Evolutionary conservation across 2,329 filamentous ascomycete genomes (phyloP).

Genomic region (Arthroderma sp.): DNA sequence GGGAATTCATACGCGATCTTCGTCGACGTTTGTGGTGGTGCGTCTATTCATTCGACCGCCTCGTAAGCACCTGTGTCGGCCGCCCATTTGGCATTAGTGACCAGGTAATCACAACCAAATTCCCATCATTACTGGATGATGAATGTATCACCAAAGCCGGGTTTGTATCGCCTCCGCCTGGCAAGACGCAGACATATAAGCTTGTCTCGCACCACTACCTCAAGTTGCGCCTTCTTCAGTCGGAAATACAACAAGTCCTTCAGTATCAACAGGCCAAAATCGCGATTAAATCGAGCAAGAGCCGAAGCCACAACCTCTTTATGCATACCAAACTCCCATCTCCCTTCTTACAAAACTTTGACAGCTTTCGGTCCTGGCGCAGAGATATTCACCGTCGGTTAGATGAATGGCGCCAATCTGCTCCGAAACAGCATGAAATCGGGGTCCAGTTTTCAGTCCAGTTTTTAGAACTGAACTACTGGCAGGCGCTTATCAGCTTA

Average conservation of each 20-base stretch:
- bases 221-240: conserved; percentile 74
- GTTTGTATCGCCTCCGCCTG: conserved; percentile 48
- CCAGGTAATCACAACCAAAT: conserved; percentile 88
- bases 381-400: conserved; percentile 73
- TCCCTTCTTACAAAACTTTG: conserved; percentile 71
- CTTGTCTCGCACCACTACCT: conserved; percentile 86
- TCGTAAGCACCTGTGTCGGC: conserved; percentile 87
- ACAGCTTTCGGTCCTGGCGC: conserved; percentile 78
- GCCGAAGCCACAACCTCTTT: conserved; percentile 49
- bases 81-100: conserved; percentile 91
- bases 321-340: conserved; percentile 70
- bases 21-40: conserved; percentile 90
- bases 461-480: conserved; percentile 90
- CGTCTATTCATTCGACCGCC: conserved; percentile 85
- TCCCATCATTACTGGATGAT: conserved; percentile 80
- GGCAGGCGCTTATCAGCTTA: conserved; percentile 92
- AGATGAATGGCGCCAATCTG: conserved; percentile 72
- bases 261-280: conserved; percentile 83
- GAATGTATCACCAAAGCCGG: conserved; percentile 71
- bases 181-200: conserved; percentile 70
- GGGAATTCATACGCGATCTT: conserved; percentile 76
- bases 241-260: conserved; percentile 85
- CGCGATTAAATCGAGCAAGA: conserved; percentile 53
- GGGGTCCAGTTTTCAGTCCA: conserved; percentile 82
- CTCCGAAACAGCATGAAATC: conserved; percentile 63